Conservation (phyloP, 129 eudicot species). For the Artemisia tridentata region DNA sequence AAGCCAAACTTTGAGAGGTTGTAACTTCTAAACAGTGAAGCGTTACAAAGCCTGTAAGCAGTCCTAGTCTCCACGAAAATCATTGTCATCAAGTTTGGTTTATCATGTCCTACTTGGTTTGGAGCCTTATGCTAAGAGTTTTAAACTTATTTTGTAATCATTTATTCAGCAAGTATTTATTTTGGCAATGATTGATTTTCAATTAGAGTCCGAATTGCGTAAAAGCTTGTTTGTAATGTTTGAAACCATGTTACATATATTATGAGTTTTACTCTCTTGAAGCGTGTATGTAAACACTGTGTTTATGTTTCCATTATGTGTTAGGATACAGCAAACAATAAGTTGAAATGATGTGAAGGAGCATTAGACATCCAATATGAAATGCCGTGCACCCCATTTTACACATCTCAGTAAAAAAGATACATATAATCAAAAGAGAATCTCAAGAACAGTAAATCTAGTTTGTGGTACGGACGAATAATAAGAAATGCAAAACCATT, state of each 20-base stretch:
- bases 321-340: slow-evolving; percentile 4
- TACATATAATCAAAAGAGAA: slow-evolving; percentile 33
- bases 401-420: slow-evolving; percentile 21
- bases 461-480: slow-evolving; percentile 19
- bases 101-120: too few relatives aligned
- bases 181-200: too few relatives aligned
- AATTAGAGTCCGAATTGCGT: too few relatives aligned
- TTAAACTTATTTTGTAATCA: too few relatives aligned
- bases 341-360: slow-evolving; percentile 19
- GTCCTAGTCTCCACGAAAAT: neutral
- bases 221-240: neutral
- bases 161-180: too few relatives aligned
- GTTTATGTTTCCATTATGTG: neutral
- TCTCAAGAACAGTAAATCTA: slow-evolving; percentile 21
- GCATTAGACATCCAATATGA: slow-evolving; percentile 15
- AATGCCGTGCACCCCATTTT: slow-evolving; percentile 20
- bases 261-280: neutral
- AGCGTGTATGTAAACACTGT: neutral
- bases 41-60: neutral
- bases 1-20: neutral
- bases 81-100: neutral
- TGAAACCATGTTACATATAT: neutral
- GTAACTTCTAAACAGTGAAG: neutral
- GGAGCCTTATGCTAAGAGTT: too few relatives aligned
- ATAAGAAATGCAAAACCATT: slow-evolving; percentile 20